Percentiles rank a stretch among this genome's conserved stretches.
These are phyloP conservation scores for Pseudonitzschia multistriata DNA, from an alignment of 108 stramenopile species.

Conservation along the genomic window DNA sequence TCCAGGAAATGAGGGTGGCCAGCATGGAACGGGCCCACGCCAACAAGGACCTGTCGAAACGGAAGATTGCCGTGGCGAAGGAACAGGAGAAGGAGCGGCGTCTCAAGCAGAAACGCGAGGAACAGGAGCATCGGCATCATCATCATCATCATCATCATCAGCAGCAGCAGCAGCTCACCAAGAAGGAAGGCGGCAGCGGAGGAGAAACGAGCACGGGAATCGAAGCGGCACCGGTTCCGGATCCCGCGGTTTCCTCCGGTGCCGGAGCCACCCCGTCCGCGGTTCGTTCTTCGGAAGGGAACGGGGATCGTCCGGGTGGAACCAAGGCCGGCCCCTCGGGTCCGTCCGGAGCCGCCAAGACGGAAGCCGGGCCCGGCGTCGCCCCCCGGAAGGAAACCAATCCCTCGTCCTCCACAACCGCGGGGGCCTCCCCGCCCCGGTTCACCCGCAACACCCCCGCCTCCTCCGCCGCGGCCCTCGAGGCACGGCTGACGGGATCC, in stretches of 20 bases:
- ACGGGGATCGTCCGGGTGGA: no score
- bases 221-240: not conserved
- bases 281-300: no score
- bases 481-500: constrained; percentile 47
- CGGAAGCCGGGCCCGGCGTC: no score
- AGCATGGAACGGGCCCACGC: constrained; percentile 40
- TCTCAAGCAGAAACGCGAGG: not conserved
- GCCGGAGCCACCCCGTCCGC: no score
- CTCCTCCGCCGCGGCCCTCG: constrained; percentile 49
- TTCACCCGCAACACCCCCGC: constrained; percentile 57
- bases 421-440: constrained; percentile 41
- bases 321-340: no score
- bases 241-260: not conserved
- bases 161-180: no score
- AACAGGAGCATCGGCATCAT: no score
- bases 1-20: constrained; percentile 34
- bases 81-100: constrained; percentile 11
- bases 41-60: constrained; percentile 49
- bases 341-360: no score
- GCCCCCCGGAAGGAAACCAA: no score
- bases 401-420: not conserved
- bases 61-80: constrained; percentile 15
- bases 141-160: no score
- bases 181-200: not conserved
- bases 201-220: not conserved